These are phyloP conservation scores for Toxicodendron radicans DNA, from an alignment of 345 rosid genomes.

Conservation along the genomic window DNA sequence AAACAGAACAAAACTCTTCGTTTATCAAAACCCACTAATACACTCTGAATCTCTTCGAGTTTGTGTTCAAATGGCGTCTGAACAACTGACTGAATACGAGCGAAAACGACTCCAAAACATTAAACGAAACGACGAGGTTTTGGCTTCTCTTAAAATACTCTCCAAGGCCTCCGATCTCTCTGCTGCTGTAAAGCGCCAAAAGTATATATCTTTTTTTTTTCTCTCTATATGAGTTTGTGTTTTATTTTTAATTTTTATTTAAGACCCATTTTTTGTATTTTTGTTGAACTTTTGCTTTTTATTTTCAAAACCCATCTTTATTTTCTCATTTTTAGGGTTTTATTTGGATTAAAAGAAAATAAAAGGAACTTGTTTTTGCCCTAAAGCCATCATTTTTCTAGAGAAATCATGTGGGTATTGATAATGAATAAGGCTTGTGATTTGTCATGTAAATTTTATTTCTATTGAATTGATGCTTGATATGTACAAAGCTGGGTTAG, in stretches of 20 bases:
- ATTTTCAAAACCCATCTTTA: neutral
- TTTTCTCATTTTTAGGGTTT: no score
- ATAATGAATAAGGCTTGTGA: no score
- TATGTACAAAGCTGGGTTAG: neutral
- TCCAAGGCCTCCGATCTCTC: conserved; percentile 60
- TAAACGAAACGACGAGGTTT: conserved; percentile 65
- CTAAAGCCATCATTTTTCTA: no score
- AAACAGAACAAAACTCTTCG: neutral
- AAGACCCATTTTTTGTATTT: no score
- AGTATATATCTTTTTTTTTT: conserved; percentile 25
- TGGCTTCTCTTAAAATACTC: conserved; percentile 72
- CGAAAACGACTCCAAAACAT: conserved; percentile 75
- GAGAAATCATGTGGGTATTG: no score
- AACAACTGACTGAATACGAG: conserved; percentile 72
- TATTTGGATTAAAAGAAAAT: no score
- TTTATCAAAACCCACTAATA: neutral
- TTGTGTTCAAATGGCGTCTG: conserved; percentile 49
- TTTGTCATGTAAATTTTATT: no score
- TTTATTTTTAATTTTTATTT: neutral
- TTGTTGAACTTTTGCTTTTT: no score
- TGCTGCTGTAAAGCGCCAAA: conserved; percentile 51
- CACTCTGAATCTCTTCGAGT: neutral
- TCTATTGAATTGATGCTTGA: neutral
- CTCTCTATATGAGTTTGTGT: neutral
- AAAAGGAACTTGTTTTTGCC: no score